Base-by-base conservation (phyloP, 2,329 filamentous ascomycete species). In the Neonectria neomacrospora region DNA sequence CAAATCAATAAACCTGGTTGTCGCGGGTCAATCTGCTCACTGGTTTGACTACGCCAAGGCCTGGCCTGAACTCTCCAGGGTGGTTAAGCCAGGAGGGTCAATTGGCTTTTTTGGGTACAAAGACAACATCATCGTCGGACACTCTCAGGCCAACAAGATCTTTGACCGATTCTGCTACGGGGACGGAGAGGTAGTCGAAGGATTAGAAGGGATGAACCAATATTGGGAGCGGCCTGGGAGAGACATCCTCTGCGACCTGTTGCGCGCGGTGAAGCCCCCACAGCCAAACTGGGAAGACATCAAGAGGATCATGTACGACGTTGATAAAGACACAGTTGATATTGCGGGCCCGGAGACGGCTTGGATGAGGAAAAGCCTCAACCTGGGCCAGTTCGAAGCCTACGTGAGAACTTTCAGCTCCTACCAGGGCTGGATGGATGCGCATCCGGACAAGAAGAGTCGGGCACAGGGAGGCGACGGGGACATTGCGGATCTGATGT, bases 71-170 rank as follows among this genome's bases (percentile, higher is more conserved):
- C 73, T 90, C 61, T 78, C 77, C 10, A 80, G 86, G 12, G 82
- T 88, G 8, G 76, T 90, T 42, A 80, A 83, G 52, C 74, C 75
- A 2, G 85, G 85, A 14, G 88, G 87, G 16, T 86, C 85, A 0
- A 69, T 91, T n/a, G 87, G 87, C 0, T 88, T 89, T 72, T 90
- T 85, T 86, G 88, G 87, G 2, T 91, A 91, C 75, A 88, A 86
- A 70, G 88, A 91, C 75, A 87, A 86, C 71, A 79, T 88, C 34
- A 81, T 91, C 54, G 76, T 88, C 16, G 83, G 85, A 22, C 81
- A 81, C 66, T 82, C 84, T 7, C 70, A 72, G 34, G 86, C 86
- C 16, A 88, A 84, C 23, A 72, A 73, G 47, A 80, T 90, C 23
- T 80, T 90, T 71, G 78, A 86, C 70, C 75, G 78, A 28, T 90